Evolutionary conservation across 2,329 filamentous ascomycete species (phyloP).

Genomic region (Fusarium virguliforme): DNA sequence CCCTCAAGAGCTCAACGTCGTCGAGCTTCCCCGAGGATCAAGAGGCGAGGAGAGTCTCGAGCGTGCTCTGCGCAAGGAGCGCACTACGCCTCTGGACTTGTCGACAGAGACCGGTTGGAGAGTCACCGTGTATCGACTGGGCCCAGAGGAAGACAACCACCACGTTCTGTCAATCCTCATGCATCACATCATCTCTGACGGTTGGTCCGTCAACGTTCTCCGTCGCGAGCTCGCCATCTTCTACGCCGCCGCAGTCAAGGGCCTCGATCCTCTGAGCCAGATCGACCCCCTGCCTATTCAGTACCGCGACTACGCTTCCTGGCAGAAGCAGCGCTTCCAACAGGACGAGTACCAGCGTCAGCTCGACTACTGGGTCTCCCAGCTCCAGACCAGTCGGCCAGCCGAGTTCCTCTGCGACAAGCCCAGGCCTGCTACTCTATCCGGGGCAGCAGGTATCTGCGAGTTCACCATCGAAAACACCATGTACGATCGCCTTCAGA

Average conservation of each 20-base stretch:
- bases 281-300: constrained; percentile 45
- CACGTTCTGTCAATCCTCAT: constrained; percentile 40
- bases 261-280: constrained; percentile 32
- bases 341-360: constrained; percentile 32
- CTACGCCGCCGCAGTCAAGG: constrained; percentile 33
- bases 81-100: constrained; percentile 30
- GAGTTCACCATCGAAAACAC: constrained; percentile 21
- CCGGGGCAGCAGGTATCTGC: constrained; percentile 22
- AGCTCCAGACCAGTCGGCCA: constrained; percentile 23
- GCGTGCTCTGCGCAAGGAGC: constrained; percentile 13
- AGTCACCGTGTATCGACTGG: constrained; percentile 24
- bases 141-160: constrained; percentile 3
- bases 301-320: constrained; percentile 46
- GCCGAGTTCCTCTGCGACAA: constrained; percentile 34
- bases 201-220: constrained; percentile 42
- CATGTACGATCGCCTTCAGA: constrained; percentile 13
- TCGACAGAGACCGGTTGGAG: constrained; percentile 36
- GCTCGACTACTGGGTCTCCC: constrained; percentile 25
- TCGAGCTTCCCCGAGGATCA: constrained; percentile 13
- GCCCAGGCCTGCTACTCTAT: constrained; percentile 29
- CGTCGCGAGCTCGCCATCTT: constrained; percentile 29
- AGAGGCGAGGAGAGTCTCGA: neutral
- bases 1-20: neutral
- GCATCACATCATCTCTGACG: constrained; percentile 49
- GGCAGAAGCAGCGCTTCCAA: constrained; percentile 52